Base-by-base conservation (phyloP, 1,139 yeast genomes). In the Casaregolazyma suthepensis region DNA sequence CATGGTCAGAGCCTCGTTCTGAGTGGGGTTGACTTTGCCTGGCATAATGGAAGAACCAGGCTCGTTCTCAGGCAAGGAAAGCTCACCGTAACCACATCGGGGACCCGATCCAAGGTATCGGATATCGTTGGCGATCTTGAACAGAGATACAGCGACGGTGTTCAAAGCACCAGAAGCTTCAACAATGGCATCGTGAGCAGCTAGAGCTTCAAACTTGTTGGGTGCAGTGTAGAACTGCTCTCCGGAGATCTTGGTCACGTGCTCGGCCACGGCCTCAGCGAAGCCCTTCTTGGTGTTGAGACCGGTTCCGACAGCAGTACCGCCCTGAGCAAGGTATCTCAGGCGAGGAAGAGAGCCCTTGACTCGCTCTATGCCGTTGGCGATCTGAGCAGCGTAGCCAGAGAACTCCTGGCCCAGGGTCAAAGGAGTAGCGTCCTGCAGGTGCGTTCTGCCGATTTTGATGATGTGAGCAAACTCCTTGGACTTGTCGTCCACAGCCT, bases 41-140 rank as follows among this genome's bases (percentile, higher is more conserved):
- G 99, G 99, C 99, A 94, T 93, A 73, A 93, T 93, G 31, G 97
- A 89, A 57, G 97, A 89, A 69, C 99, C 99, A 56, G 99, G 99
- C 75, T 93, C 99, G 72, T 94, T 94, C 77, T 91, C 99, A 60
- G 99, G 99, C 63, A 93, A 79, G 31, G 90, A 71, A 65, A 93
- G 82, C 75, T 93, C 99, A 55, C 98, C 98, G 75, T 93, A 93
- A 56, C 99, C 99, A 76, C 99, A 93, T 76, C 99, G 85, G 69
- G 99, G 99, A 65, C 99, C 99, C 45, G 97, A 89, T 58, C 99
- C 99, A 66, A 93, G 82, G 81, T 93, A 93, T 76, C 99, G 82
- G 71, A 93, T 93, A 73, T 93, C 99, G 72, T 94, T 89, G 65
- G 98, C 98, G 63, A 93, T 93, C 80, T 93, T 93, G 84, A 78